Base-by-base conservation (phyloP, 2,329 filamentous ascomycete species). In the Fusarium oligoseptatum region DNA sequence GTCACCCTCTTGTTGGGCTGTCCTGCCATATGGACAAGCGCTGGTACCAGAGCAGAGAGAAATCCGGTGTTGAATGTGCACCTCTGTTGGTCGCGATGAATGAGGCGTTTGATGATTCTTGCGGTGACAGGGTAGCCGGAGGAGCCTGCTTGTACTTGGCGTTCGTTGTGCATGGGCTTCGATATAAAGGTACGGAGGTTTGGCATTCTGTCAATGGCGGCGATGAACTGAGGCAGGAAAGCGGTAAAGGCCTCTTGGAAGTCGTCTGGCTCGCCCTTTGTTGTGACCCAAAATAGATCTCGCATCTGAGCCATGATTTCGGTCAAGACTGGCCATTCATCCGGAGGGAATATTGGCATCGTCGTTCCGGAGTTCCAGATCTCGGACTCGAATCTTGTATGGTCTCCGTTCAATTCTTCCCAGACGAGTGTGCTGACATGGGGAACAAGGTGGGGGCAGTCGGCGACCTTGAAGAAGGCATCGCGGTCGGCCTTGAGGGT, bases 391-490 rank as follows among this genome's bases (percentile, higher is more conserved):
- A 58, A 39, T 58, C 32, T 39, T 24, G 9, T 5, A 6, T 41
- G 8, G 48, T 56, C 22, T 37, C 55, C 56, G 14, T 60, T 66
- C 20, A 71, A n/a, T 24, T 71, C 67, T 39, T 71, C 67, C 67
- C 67, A 71, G 2, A 67, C 37, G 7, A 71, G 15, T 5, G 67
- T 36, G 3, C 63, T 50, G 2, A 71, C 50, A 1, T 60, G 17
- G 4, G 12, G n/a, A 32, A 48, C 32, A 12, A 71, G 63, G 1
- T 55, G 41, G 2, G 29, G 10, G 8, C 24, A 43, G 6, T 2
- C 6, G 0, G 50, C 22, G 3, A 71, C 24, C 6, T 20, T 27
- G 22, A 71, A 52, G 41, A 71, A 71, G 22, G 9, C 36, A 4
- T 45, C 57, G 1, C 36, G 17, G 8, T 71, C 67, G 22, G 14